Evolutionary conservation across 495 filamentous ascomycete genomes (phyloP), one percentile per base, ranked within the genome.

Genomic region (Ramalina intermedia): DNA sequence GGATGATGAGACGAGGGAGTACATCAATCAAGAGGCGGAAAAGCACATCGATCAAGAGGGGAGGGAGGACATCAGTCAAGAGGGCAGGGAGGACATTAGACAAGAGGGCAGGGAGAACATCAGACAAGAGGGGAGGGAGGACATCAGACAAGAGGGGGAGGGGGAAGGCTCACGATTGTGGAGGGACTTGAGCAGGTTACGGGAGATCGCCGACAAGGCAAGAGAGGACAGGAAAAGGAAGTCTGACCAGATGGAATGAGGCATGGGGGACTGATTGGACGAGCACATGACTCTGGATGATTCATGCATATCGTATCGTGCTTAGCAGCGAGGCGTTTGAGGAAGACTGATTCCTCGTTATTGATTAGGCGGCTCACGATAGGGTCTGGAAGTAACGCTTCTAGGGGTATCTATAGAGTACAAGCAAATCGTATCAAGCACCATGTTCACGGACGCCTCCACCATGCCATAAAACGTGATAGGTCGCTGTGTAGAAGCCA

Each of bases 141-240:
- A 18, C 13, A 24, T 20, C 18, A 20, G 18, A 20, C 18, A 24
- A 17, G 50, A 14, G 24, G 33, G 24, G 37, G 50, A 42, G 27
- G n/a, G 33, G 51, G 85, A 20, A 20, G 18, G 18, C 18, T 20
- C 18, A 20, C 18, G 18, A 20, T 20, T 87, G 6, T 58, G 69
- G 40, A 72, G 73, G 46, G 58, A 90, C 39, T 72, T 71, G 3
- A 69, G 55, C 93, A 90, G 18, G 18, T 20, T 20, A 62, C 94
- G 87, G 87, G 63, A 61, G 23, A 24, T 4, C 23, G 6, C 4
- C 37, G 55, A 53, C 24, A 76, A 85, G 55, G 83, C 91, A 62
- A 55, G 18, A 20, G 18, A 20, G 18, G 18, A 20, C 18, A 63
- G 24, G 29, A 33, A 11, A 33, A 33, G 29, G 29, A 33, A 33